Evolutionary conservation across 805 yeast species (phyloP).

Genomic region (Ogataea saltuana): DNA sequence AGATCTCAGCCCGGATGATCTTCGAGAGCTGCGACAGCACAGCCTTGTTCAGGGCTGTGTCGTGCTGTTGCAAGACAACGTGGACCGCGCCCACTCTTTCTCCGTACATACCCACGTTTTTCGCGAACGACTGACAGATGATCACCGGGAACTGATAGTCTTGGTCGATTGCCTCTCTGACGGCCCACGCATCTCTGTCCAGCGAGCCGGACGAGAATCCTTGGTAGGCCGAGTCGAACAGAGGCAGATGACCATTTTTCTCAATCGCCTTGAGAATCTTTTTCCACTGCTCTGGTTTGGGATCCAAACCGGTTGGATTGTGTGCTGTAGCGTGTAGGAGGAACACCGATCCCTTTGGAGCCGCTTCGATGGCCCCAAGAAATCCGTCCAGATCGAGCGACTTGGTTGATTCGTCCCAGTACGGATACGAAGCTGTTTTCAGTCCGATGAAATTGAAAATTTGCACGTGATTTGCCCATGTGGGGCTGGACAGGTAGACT

Average conservation of each 20-base stretch:
- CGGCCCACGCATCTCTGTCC: conserved; percentile 81
- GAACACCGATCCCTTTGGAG: conserved; percentile 77
- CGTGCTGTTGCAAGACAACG: conserved; percentile 53
- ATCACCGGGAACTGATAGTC: conserved; percentile 57
- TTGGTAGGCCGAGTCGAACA: conserved; percentile 95
- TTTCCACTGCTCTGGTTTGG: conserved; percentile 79
- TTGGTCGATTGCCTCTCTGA: conserved; percentile 59
- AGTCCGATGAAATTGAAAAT: conserved; percentile 75
- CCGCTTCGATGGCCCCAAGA: conserved; percentile 57
- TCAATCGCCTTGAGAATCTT: conserved; percentile 63
- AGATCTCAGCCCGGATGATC: conserved; percentile 79
- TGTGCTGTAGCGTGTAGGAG: conserved; percentile 95
- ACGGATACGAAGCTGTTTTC: conserved; percentile 70
- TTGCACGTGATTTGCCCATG: conserved; percentile 97
- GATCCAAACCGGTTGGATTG: conserved; percentile 97
- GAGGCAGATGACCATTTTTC: conserved; percentile 65
- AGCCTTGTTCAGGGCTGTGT: conserved; percentile 49
- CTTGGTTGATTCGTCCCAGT: conserved; percentile 77
- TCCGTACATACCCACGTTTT: conserved; percentile 96
- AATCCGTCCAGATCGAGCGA: conserved; percentile 72
- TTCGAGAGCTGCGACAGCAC: conserved; percentile 73
- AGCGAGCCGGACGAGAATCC: conserved; percentile 93
- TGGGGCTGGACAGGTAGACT: conserved; percentile 80
- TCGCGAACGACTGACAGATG: conserved; percentile 94
- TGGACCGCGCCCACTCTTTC: conserved; percentile 96